Base-by-base conservation (phyloP, 768 basidiomycete genomes). In the Lactarius trivialis region DNA sequence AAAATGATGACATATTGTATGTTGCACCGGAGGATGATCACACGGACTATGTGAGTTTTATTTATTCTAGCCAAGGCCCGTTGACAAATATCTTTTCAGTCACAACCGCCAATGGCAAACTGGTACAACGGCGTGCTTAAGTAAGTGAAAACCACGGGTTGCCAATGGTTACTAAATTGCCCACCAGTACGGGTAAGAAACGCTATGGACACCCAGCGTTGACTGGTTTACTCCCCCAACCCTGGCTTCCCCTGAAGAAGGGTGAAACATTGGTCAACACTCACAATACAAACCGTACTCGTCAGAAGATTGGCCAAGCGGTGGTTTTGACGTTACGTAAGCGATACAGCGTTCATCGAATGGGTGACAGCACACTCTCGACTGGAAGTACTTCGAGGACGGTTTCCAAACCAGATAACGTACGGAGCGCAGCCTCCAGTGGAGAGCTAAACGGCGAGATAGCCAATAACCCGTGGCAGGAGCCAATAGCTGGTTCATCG, bases 201-300 rank as follows among this genome's bases (percentile, higher is more conserved):
- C 85, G 95, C 45, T 98, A 98, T 68, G 94, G 91, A 0, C 96
- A 98, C 71, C 96, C 96, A 4, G 96, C 93, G 1, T 80, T 98
- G 24, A 92, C 88, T n/a, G 96, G 96, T 2, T 82, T 90, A 4
- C 82, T 98, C 0, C 96, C 96, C 2, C 85, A 88, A 61, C 95
- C 96, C 0, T 98, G 96, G 96, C 81, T 98, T 3, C 95, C 95
- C 1, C 76, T 93, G 56, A 92, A 91, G 76, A 91, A 86, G 70
- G 88, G 85, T 0, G 88, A 93, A 69, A 82, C 82, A 0, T 79
- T 89, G 2, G 84, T 86, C 24, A 93, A 92, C 66, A 76, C 78
- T 33, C 74, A 80, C 57, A 71, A 77, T 51, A 50, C 68, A 50
- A 69, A 69, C 21, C 75, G 75, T 36, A 69, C 75, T 24, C 70